These are phyloP conservation scores for Begonia loranthoides DNA, from an alignment of 306 rosid genomes.

Conservation along the genomic window DNA sequence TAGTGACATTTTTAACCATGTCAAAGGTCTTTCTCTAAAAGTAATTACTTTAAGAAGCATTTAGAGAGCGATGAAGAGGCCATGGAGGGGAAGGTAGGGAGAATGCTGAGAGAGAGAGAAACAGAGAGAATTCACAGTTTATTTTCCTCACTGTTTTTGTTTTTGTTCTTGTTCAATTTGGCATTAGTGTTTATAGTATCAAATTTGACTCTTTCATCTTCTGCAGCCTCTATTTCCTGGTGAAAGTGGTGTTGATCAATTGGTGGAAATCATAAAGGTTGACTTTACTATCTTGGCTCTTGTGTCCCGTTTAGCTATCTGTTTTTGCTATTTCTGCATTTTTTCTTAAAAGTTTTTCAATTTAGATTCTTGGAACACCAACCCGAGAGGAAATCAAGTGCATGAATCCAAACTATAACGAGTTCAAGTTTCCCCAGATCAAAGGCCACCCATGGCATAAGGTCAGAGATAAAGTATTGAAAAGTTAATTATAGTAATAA, in stretches of 20 bases:
- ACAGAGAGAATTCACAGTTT: no score
- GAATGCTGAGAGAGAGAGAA: no score
- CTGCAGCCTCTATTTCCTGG: conserved; percentile 97
- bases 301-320: conserved; percentile 3
- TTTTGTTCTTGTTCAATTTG: neutral
- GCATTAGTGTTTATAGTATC: neutral
- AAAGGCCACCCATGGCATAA: conserved; percentile 98
- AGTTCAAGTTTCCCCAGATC: conserved; percentile 87
- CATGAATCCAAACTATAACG: conserved; percentile 89
- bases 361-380: conserved; percentile 76
- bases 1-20: no score
- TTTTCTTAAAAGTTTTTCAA: conserved; percentile 6
- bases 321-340: conserved; percentile 13
- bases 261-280: conserved; percentile 95
- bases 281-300: neutral
- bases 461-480: conserved; percentile 24
- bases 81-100: no score
- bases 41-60: no score
- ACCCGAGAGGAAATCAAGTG: conserved; percentile 92
- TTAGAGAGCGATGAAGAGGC: no score
- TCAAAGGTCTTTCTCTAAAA: no score
- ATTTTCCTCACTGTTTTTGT: neutral
- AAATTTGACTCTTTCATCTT: conserved; percentile 8
- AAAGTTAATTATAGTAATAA: neutral
- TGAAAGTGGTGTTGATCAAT: conserved; percentile 93